These are phyloP conservation scores for Diaporthe sp. DNA, from an alignment of 2,329 filamentous ascomycete species.

Conservation along the genomic window DNA sequence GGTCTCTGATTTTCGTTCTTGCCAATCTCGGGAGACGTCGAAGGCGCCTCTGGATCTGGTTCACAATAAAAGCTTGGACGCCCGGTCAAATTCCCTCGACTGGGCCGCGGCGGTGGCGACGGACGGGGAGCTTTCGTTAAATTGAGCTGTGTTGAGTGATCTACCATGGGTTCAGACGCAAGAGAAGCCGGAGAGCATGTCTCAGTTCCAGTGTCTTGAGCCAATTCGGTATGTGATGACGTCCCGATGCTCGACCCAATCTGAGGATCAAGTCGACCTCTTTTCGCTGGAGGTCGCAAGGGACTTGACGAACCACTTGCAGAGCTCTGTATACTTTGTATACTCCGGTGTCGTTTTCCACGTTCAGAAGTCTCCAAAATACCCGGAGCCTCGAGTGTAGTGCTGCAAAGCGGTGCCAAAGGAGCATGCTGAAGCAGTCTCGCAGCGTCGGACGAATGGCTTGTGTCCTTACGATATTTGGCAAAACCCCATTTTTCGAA, in stretches of 20 bases:
- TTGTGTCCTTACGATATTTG: not conserved
- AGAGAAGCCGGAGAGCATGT: not conserved
- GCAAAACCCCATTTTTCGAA: not conserved
- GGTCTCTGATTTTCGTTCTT: not conserved
- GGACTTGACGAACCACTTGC: not conserved
- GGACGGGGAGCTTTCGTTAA: not conserved
- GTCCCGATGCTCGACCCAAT: not conserved
- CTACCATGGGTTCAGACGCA: not conserved
- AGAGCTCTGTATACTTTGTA: not conserved
- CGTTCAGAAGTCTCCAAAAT: not conserved
- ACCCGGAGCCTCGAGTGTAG: not conserved
- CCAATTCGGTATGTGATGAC: not conserved
- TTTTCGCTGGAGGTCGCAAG: not conserved
- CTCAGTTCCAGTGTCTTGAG: not conserved
- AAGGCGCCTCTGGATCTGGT: not conserved
- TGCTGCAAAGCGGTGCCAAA: not conserved
- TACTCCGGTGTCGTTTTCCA: not conserved
- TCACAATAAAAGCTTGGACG: not conserved
- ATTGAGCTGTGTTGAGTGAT: not conserved
- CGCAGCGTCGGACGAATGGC: not conserved
- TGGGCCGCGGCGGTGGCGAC: not conserved
- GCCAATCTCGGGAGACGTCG: not conserved
- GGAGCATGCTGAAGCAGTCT: not conserved
- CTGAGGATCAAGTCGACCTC: not conserved
- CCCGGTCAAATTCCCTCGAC: not conserved